Percentiles rank a stretch among this genome's conserved stretches.
These are phyloP conservation scores for Gynochthodes officinalis DNA, from an alignment of 257 asterid genomes.

Conservation along the genomic window DNA sequence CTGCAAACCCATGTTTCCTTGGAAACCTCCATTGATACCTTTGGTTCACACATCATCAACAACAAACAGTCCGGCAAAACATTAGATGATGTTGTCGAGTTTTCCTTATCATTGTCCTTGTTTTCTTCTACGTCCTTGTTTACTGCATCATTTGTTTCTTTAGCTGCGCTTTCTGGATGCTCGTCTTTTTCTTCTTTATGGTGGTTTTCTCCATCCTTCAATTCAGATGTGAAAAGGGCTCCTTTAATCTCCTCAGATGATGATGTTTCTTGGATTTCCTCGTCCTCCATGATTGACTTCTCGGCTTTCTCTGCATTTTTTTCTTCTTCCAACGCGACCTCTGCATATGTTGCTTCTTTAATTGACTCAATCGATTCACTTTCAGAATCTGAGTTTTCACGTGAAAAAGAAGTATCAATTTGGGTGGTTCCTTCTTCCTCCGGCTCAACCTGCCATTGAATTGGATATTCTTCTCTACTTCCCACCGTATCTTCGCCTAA, in stretches of 20 bases:
- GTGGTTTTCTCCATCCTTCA: slow-evolving; percentile 9
- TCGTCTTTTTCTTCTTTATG: slow-evolving; percentile 7
- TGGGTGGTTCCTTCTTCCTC: slow-evolving; percentile 25
- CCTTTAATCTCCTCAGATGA: slow-evolving; percentile 7
- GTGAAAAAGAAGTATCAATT: slow-evolving; percentile 29
- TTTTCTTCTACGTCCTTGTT: slow-evolving; percentile 11
- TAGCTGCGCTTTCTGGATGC: slow-evolving; percentile 11
- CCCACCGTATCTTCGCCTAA: slow-evolving; percentile 45
- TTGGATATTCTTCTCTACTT: slow-evolving; percentile 24
- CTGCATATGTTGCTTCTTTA: slow-evolving; percentile 19
- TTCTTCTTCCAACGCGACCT: slow-evolving; percentile 28
- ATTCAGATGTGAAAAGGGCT: slow-evolving; percentile 8
- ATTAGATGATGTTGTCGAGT: slow-evolving; percentile 19
- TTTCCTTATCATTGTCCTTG: slow-evolving; percentile 15
- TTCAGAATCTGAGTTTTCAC: slow-evolving; percentile 9
- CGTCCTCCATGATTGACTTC: slow-evolving; percentile 13
- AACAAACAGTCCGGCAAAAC: slow-evolving; percentile 78
- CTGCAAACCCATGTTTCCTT: slow-evolving; percentile 98
- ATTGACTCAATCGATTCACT: slow-evolving; percentile 21
- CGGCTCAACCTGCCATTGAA: slow-evolving; percentile 26
- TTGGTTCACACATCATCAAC: slow-evolving; percentile 96
- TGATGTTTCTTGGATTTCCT: slow-evolving; percentile 10
- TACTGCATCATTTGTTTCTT: slow-evolving; percentile 5
- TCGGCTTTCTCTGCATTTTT: slow-evolving; percentile 16
- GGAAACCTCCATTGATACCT: slow-evolving; percentile 93